These are phyloP conservation scores for Mycena crocata DNA, from an alignment of 768 basidiomycete genomes.

Conservation along the genomic window DNA sequence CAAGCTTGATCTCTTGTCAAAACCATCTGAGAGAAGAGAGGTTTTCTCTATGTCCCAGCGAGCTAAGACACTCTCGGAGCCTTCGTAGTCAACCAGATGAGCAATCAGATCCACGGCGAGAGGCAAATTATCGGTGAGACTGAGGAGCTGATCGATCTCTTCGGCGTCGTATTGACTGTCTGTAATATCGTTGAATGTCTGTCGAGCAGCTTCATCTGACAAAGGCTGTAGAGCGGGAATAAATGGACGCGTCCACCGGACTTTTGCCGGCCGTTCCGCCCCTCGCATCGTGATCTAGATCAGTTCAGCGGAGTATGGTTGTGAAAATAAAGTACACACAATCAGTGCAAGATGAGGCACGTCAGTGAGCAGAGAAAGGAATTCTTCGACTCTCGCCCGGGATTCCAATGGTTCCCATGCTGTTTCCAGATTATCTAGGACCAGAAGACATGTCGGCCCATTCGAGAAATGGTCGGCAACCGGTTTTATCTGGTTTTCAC, in stretches of 20 bases:
- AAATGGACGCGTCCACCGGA: background rate
- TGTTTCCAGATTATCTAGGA: background rate
- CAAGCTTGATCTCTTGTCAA: background rate
- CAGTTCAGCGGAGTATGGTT: background rate
- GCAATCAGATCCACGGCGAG: background rate
- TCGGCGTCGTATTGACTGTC: background rate
- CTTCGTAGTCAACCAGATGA: background rate
- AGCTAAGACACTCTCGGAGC: background rate
- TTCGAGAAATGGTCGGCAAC: background rate
- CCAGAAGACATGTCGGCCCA: background rate
- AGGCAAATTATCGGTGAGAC: background rate
- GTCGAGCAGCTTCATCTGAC: background rate
- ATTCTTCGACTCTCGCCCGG: too few species aligned
- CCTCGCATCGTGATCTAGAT: constrained; percentile 1
- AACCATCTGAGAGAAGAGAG: background rate
- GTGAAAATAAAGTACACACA: background rate
- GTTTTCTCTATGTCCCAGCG: background rate
- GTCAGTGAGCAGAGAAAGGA: too few species aligned
- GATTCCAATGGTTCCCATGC: too few species aligned
- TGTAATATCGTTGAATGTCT: background rate
- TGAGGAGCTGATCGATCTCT: background rate
- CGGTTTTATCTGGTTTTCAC: background rate
- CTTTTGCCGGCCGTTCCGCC: background rate
- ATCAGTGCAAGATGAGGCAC: background rate
- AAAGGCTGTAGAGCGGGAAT: background rate